Conservation (phyloP, 805 yeast species). For the Candida ulmi region DNA sequence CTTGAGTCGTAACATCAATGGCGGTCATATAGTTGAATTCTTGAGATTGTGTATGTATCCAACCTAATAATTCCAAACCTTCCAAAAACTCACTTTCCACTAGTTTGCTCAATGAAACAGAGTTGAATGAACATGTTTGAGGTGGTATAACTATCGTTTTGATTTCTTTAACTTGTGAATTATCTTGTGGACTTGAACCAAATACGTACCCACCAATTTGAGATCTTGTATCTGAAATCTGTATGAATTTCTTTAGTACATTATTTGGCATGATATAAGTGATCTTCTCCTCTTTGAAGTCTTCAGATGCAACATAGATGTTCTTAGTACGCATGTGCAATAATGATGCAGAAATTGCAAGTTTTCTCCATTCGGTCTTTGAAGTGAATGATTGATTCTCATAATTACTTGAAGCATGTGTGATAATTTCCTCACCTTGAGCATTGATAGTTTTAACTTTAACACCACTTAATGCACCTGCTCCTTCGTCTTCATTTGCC, state of each 20-base stretch:
- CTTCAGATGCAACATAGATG: conserved; percentile 66
- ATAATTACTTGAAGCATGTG: conserved; percentile 85
- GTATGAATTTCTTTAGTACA: conserved; percentile 68
- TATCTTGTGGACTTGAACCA: conserved; percentile 75
- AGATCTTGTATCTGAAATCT: conserved; percentile 71
- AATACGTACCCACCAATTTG: conserved; percentile 79
- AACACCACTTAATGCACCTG: conserved; percentile 39
- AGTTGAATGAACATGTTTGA: conserved; percentile 70
- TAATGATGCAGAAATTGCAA: conserved; percentile 75
- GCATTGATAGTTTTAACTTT: conserved; percentile 83
- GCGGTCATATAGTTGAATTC: conserved; percentile 63
- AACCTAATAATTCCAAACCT: conserved; percentile 78
- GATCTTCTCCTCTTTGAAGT: conserved; percentile 47
- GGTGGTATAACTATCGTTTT: conserved; percentile 75
- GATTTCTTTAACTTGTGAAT: conserved; percentile 71
- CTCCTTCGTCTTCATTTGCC: conserved; percentile 31
- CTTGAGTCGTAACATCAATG: conserved; percentile 59
- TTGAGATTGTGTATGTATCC: conserved; percentile 86
- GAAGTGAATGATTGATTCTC: conserved; percentile 83
- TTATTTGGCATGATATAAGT: conserved; percentile 84
- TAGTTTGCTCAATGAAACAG: conserved; percentile 31
- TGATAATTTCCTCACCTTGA: conserved; percentile 93
- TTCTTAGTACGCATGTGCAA: conserved; percentile 71
- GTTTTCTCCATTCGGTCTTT: conserved; percentile 82
- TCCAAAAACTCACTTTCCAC: conserved; percentile 51